Evolutionary conservation across 1,139 yeast species (phyloP).

Genomic region (Nakaseomyces delphensis): DNA sequence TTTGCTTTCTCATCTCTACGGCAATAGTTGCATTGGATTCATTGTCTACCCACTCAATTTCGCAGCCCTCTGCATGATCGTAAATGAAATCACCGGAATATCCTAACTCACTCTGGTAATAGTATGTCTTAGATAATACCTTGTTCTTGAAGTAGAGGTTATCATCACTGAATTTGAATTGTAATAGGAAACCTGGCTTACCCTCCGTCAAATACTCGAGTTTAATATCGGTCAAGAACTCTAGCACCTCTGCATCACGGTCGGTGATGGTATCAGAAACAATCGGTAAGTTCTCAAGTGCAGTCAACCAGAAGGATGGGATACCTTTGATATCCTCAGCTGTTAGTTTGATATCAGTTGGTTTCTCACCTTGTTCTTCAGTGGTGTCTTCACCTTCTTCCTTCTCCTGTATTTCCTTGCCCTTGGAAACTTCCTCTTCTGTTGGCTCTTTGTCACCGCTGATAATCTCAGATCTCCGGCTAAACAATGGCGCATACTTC

Average conservation of each 20-base stretch:
- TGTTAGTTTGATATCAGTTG: slow-evolving; percentile 29
- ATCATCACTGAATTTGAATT: slow-evolving; percentile 59
- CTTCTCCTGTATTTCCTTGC: slow-evolving; percentile 51
- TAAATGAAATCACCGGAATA: slow-evolving; percentile 94
- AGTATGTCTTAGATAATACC: slow-evolving; percentile 73
- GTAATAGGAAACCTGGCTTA: slow-evolving; percentile 82
- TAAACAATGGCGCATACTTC: slow-evolving; percentile 70
- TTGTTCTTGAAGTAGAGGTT: slow-evolving; percentile 75
- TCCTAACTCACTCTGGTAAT: slow-evolving; percentile 89
- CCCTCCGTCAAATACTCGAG: slow-evolving; percentile 62
- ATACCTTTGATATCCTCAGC: slow-evolving; percentile 53
- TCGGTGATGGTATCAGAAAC: slow-evolving; percentile 83
- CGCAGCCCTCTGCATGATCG: slow-evolving; percentile 91
- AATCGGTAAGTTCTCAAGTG: slow-evolving; percentile 76
- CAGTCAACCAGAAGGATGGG: slow-evolving; percentile 95
- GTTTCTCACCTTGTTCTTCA: slow-evolving; percentile 39
- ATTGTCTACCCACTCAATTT: slow-evolving; percentile 74
- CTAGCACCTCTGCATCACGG: slow-evolving; percentile 79
- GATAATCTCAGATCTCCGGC: slow-evolving; percentile 63
- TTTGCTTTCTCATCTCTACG: slow-evolving; percentile 92
- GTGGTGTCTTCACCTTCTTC: slow-evolving; percentile 42
- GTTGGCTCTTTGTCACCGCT: slow-evolving; percentile 72
- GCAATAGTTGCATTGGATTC: slow-evolving; percentile 76
- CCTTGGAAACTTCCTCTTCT: slow-evolving; percentile 65
- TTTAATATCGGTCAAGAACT: slow-evolving; percentile 58